Conservation (phyloP, 768 basidiomycete genomes). For the Amanita inopinata region DNA sequence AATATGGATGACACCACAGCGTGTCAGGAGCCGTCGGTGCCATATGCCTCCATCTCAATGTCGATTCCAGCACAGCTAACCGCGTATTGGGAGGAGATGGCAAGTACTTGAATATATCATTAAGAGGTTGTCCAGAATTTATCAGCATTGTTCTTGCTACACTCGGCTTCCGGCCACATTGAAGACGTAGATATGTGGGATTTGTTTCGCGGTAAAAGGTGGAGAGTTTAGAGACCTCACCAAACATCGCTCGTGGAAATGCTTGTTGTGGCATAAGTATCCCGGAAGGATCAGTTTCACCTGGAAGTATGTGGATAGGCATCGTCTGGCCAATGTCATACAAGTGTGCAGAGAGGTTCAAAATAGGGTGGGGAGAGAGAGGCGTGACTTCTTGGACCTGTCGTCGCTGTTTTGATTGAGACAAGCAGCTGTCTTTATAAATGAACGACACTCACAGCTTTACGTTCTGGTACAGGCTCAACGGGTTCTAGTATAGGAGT, state of each 20-base stretch:
- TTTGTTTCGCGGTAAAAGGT: constrained; percentile 80
- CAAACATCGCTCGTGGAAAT: constrained; percentile 87
- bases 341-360: constrained; percentile 58
- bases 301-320: constrained; percentile 84
- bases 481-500: constrained; percentile 20
- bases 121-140: constrained; percentile 88
- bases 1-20: constrained; percentile 95
- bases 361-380: constrained; percentile 70
- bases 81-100: constrained; percentile 61
- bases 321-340: constrained; percentile 68
- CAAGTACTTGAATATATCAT: constrained; percentile 94
- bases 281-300: constrained; percentile 80
- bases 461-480: constrained; percentile 30
- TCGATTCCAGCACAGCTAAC: constrained; percentile 64
- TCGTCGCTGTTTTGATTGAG: constrained; percentile 37
- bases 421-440: not conserved
- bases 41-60: constrained; percentile 89
- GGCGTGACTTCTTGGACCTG: constrained; percentile 54
- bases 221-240: constrained; percentile 44
- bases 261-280: constrained; percentile 89
- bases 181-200: constrained; percentile 74
- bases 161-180: constrained; percentile 27
- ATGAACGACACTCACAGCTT: constrained; percentile 35
- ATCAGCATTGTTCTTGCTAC: constrained; percentile 56
- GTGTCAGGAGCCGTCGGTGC: constrained; percentile 99